A percentile compares a stretch with the other conserved stretches of the same genome.
Conservation (phyloP, 1,139 yeast genomes). For the Saccharomyces hybrid region DNA sequence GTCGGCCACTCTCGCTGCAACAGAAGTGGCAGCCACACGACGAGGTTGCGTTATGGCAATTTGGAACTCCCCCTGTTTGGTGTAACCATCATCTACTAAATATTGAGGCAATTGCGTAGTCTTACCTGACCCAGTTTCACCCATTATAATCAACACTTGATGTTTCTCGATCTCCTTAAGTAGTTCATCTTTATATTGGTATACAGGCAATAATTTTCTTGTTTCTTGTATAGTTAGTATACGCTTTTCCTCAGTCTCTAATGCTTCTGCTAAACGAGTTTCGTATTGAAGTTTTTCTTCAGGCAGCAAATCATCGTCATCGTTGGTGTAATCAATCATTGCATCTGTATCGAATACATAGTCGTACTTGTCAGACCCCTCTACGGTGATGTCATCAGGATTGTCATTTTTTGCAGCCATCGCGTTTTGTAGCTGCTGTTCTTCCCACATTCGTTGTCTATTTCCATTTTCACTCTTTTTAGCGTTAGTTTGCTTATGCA, state of each 20-base stretch:
- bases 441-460: slow-evolving; percentile 27
- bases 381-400: slow-evolving; percentile 41
- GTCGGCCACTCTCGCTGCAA: slow-evolving; percentile 60
- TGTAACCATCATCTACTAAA: slow-evolving; percentile 72
- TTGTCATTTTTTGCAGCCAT: slow-evolving; percentile 23
- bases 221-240: slow-evolving; percentile 37
- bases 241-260: slow-evolving; percentile 39
- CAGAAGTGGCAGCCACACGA: slow-evolving; percentile 66
- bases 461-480: slow-evolving; percentile 6
- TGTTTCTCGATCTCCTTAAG: slow-evolving; percentile 50
- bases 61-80: slow-evolving; percentile 41
- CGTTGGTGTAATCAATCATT: slow-evolving; percentile 56
- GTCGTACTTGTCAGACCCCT: slow-evolving; percentile 54
- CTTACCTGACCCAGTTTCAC: slow-evolving; percentile 97
- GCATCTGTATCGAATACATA: slow-evolving; percentile 80
- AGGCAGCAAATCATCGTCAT: slow-evolving; percentile 30
- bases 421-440: slow-evolving; percentile 23
- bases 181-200: slow-evolving; percentile 49
- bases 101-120: slow-evolving; percentile 93
- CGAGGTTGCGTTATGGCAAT: slow-evolving; percentile 73
- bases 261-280: slow-evolving; percentile 28
- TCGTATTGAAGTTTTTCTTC: slow-evolving; percentile 18
- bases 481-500: slow-evolving; percentile 2
- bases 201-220: slow-evolving; percentile 50
- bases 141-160: slow-evolving; percentile 85